A percentile compares a stretch with the other conserved stretches of the same genome.
Conservation (phyloP, 2,329 filamentous ascomycete species). For the Cordyceps cateniannulata region DNA sequence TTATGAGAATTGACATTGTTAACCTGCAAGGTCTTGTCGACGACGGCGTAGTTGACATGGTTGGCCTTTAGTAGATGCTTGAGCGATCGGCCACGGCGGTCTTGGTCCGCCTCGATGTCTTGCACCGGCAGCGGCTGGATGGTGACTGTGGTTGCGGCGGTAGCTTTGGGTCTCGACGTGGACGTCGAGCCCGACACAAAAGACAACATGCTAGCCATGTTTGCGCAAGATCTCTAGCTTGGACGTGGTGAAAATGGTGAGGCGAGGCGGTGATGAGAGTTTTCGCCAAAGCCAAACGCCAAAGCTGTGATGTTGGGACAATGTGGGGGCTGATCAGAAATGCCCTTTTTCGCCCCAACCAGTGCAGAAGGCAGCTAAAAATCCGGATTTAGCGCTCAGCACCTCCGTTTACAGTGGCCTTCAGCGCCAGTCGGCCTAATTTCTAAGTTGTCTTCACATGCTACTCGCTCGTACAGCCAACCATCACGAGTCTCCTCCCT, state of each 20-base stretch:
- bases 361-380: background rate
- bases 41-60: slow-evolving; percentile 79
- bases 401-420: background rate
- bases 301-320: slow-evolving; percentile 7
- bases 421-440: background rate
- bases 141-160: slow-evolving; percentile 18
- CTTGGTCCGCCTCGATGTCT: slow-evolving; percentile 70
- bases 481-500: background rate
- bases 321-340: background rate
- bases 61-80: slow-evolving; percentile 90
- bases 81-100: slow-evolving; percentile 73
- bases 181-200: slow-evolving; percentile 21
- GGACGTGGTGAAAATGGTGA: background rate
- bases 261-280: background rate
- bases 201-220: slow-evolving; percentile 29
- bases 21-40: slow-evolving; percentile 68
- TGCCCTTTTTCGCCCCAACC: slow-evolving; percentile 5
- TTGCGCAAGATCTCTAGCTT: background rate
- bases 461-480: background rate
- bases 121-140: slow-evolving; percentile 57
- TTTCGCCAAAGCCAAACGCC: background rate
- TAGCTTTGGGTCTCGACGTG: background rate
- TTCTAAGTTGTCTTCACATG: background rate
- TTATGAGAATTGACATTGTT: slow-evolving; percentile 83
- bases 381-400: background rate